Conservation (phyloP, 2,329 filamentous ascomycete species). For the Phialemoniopsis sp. region DNA sequence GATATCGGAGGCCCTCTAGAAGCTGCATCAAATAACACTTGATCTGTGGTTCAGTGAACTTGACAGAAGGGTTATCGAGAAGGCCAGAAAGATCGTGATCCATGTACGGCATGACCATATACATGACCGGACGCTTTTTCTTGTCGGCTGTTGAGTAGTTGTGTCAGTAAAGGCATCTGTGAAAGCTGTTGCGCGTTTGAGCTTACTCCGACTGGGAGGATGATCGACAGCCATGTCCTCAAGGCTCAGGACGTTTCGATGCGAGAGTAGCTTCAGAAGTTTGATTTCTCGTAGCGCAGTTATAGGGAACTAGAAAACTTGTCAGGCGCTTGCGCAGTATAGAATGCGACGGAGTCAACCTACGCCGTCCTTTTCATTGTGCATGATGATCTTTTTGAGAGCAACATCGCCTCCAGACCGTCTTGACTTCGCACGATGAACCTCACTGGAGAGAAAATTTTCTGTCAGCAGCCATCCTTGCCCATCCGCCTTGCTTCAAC, state of each 20-base stretch:
- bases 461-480: slow-evolving; percentile 10
- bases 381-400: slow-evolving; percentile 98
- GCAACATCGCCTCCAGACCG: slow-evolving; percentile 75
- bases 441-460: slow-evolving; percentile 54
- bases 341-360: slow-evolving; percentile 21
- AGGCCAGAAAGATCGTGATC: slow-evolving; percentile 97
- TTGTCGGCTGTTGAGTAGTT: slow-evolving; percentile 55
- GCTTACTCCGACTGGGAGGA: slow-evolving; percentile 53
- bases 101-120: slow-evolving; percentile 99
- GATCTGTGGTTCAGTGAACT: slow-evolving; percentile 84
- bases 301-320: slow-evolving; percentile 71
- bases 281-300: slow-evolving; percentile 97
- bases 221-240: slow-evolving; percentile 97
- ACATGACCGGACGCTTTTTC: slow-evolving; percentile 81
- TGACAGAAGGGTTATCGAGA: slow-evolving; percentile 88
- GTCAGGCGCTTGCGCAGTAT: slow-evolving; percentile 8
- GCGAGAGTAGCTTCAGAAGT: slow-evolving; percentile 89
- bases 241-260: slow-evolving; percentile 79
- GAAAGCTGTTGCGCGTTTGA: not conserved
- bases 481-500: too few species aligned
- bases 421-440: slow-evolving; percentile 80
- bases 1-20: slow-evolving; percentile 81
- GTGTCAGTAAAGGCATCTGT: slow-evolving; percentile 10
- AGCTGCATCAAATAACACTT: slow-evolving; percentile 98
- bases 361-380: slow-evolving; percentile 96